Evolutionary conservation across 805 yeast genomes (phyloP).

Genomic region (Nakazawaea sp.): DNA sequence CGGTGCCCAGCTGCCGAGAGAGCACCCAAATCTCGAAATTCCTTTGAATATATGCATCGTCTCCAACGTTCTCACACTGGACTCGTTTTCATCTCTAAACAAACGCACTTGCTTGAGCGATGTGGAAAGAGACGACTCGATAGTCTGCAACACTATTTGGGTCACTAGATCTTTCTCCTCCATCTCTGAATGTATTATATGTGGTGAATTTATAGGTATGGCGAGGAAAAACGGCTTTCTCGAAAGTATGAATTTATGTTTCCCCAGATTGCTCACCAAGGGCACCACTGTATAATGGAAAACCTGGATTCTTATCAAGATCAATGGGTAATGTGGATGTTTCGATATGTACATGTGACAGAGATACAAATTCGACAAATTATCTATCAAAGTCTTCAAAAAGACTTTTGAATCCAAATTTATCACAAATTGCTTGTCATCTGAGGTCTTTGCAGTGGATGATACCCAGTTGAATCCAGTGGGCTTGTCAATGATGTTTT

Average conservation of each 20-base stretch:
- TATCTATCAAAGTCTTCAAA: slow-evolving; percentile 37
- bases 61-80: slow-evolving; percentile 39
- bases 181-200: slow-evolving; percentile 46
- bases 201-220: slow-evolving; percentile 61
- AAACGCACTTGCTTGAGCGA: slow-evolving; percentile 37
- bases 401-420: slow-evolving; percentile 45
- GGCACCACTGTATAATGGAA: slow-evolving; percentile 37
- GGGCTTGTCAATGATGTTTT: slow-evolving; percentile 54
- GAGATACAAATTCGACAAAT: slow-evolving; percentile 44
- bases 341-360: slow-evolving; percentile 61
- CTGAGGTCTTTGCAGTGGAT: slow-evolving; percentile 35
- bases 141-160: slow-evolving; percentile 50
- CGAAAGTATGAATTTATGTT: slow-evolving; percentile 31
- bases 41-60: slow-evolving; percentile 56
- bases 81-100: slow-evolving; percentile 22
- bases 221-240: slow-evolving; percentile 61
- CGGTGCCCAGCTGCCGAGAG: slow-evolving; percentile 67
- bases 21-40: slow-evolving; percentile 49
- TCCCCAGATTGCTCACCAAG: slow-evolving; percentile 11
- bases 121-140: slow-evolving; percentile 45
- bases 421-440: slow-evolving; percentile 21
- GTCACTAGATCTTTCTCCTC: slow-evolving; percentile 36
- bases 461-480: slow-evolving; percentile 37
- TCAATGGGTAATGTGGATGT: slow-evolving; percentile 57
- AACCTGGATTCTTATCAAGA: slow-evolving; percentile 59